Base-by-base conservation (phyloP, 2,329 filamentous ascomycete genomes). In the Sporothrix brunneoviolacea region DNA sequence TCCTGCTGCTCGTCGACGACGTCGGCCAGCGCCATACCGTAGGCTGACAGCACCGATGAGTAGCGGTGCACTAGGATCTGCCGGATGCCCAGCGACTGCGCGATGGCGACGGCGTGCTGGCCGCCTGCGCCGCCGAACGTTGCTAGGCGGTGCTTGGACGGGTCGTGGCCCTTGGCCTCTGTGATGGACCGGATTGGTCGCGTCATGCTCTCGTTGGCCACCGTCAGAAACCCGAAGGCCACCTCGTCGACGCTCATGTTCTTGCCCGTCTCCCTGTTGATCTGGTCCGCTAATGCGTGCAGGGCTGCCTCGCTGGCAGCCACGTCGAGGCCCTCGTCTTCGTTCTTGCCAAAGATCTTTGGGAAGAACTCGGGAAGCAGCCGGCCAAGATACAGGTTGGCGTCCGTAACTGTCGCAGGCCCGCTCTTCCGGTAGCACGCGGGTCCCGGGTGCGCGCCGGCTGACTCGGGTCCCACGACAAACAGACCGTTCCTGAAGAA, bases 91-190 rank as follows among this genome's bases (percentile, higher is more conserved):
- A 96, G 72, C 3, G 86, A 86, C 60, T 89, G 83, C 1, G 88
- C 90, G 58, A 95, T 94, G 1, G 88, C 88, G n/a, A 93, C 87
- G 1, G 90, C 90, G 61, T 95, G 90, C 64, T 95, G 90, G 0
- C 90, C 90, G 43, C 91, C 91, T 0, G 91, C 91, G 50, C 91
- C 91, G 38, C 91, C 91, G 67, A 96, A 96, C 0, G 89, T 94
- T 0, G 91, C 90, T 33, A 96, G 75, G n/a, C 89, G 76, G 65
- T 96, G 91, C 58, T 88, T 88, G 1, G 87, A 89, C 0, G 90
- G 93, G 63, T 95, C 90, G 57, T 94, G 89, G 0, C 91, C 91
- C 66, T 93, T 89, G 24, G 91, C 91, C 65, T 96, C 91, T 0
- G 91, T 96, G 57, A 95, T 78, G 28, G 88, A 91, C 32, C 91